Base-by-base conservation (phyloP, 2,329 filamentous ascomycete species). In the Purpureocillium lavendulum region DNA sequence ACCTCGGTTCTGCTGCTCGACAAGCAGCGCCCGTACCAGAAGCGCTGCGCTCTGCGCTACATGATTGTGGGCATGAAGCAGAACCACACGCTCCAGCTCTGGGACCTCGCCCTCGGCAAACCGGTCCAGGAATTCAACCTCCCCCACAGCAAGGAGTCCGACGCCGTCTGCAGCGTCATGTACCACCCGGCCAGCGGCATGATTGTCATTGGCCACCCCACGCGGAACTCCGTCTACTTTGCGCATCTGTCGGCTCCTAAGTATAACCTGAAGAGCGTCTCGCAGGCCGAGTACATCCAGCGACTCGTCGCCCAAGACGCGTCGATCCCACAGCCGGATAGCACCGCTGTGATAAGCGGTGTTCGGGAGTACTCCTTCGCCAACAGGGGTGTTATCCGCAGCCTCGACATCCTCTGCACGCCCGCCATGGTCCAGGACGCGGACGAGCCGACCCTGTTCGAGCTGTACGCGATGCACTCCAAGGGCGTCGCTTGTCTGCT, bases 31-130 rank as follows among this genome's bases (percentile, higher is more conserved):
- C 88, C 92, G 34, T 96, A 94, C 64, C 78, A 82, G 66, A 95
- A 92, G 66, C 83, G 85, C 44, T 84, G 85, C 55, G 89, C 94
- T 35, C 73, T 96, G 46, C 81, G 92, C 45, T 98, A 98, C 67
- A 83, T 98, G 69, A 82, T 98, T 58, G 87, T 98, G 46, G 92
- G 92, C 53, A 87, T 97, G 78, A 96, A 97, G 69, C 92, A 98
- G 63, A 98, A 98, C 64, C 92, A 98, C 66, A 94, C 90, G 40
- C 78, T 98, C 45, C 94, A 98, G 70, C 78, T 98, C 33, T 98
- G 92, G 94, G 92, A 98, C 69, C 80, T 98, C 56, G 88, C 86
- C 32, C 80, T 98, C 28, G 85, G 84, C 49, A 96, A 96, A 65
- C 87, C 89, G 24, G 92, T 98, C 30, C 90, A 98, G 60, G 92